Evolutionary conservation across 331 rosid species (phyloP).

Genomic region (Malus hybrid): DNA sequence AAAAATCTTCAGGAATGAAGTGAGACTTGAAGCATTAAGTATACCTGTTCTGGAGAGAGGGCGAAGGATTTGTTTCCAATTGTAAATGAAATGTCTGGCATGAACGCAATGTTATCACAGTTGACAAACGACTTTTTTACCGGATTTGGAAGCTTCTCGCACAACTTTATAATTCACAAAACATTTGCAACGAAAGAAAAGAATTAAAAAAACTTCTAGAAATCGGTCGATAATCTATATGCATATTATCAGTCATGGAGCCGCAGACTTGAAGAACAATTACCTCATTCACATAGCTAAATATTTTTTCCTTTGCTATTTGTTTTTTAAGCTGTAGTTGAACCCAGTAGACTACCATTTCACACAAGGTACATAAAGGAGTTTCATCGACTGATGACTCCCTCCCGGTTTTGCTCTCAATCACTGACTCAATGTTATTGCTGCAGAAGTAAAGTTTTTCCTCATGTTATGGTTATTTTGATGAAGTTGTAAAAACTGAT

Average conservation of each 20-base stretch:
- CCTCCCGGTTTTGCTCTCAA: constrained; percentile 25
- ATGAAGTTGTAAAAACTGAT: background rate
- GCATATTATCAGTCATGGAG: background rate
- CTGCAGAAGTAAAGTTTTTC: constrained; percentile 37
- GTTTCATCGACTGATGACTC: constrained; percentile 27
- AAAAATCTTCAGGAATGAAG: background rate
- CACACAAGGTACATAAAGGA: constrained; percentile 46
- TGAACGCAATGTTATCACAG: constrained; percentile 32
- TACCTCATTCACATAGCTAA: constrained; percentile 54
- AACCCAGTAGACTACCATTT: constrained; percentile 62
- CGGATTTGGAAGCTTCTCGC: constrained; percentile 70
- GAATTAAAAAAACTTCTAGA: background rate
- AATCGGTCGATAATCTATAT: background rate
- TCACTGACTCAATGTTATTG: constrained; percentile 42
- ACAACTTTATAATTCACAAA: constrained; percentile 30
- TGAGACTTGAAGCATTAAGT: background rate
- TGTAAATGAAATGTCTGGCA: constrained; percentile 51
- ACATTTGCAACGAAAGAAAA: background rate
- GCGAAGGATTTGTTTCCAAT: constrained; percentile 52
- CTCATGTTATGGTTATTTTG: constrained; percentile 5
- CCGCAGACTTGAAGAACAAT: background rate
- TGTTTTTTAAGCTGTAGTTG: constrained; percentile 63
- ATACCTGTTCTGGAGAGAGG: constrained; percentile 61
- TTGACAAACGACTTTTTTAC: constrained; percentile 41
- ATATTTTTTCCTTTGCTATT: constrained; percentile 39